Evolutionary conservation across 148 eudicot species (phyloP).

Genomic region (Polygonum aviculare): DNA sequence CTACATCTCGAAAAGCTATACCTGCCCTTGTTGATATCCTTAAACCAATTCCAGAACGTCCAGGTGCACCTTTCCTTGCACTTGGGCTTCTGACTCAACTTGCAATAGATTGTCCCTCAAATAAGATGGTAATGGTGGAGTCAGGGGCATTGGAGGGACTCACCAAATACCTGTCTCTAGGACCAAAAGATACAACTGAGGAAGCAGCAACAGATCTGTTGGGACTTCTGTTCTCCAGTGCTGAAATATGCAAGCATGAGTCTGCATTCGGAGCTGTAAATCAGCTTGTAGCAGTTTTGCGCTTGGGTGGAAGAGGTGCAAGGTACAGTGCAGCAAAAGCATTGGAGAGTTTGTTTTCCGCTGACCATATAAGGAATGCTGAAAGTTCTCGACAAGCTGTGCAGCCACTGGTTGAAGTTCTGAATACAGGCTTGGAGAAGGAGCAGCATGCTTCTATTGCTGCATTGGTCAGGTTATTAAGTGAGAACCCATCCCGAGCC

Average conservation of each 20-base stretch:
- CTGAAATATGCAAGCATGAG: slow-evolving; percentile 89
- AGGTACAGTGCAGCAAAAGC: slow-evolving; percentile 97
- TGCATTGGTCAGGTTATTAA: slow-evolving; percentile 69
- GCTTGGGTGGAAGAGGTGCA: slow-evolving; percentile 96
- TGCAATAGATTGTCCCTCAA: slow-evolving; percentile 76
- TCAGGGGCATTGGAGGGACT: slow-evolving; percentile 96
- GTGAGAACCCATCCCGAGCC: slow-evolving; percentile 84
- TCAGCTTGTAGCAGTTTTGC: slow-evolving; percentile 90
- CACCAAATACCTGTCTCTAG: slow-evolving; percentile 88
- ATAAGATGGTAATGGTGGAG: slow-evolving; percentile 92
- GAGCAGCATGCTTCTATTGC: slow-evolving; percentile 99
- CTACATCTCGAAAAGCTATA: slow-evolving; percentile 88
- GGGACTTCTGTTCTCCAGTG: slow-evolving; percentile 69
- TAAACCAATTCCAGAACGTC: slow-evolving; percentile 95
- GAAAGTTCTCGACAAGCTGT: slow-evolving; percentile 92
- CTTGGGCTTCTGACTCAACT: slow-evolving; percentile 89
- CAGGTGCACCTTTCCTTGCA: slow-evolving; percentile 89
- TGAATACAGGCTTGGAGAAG: slow-evolving; percentile 79
- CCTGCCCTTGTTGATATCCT: slow-evolving; percentile 94
- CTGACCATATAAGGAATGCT: slow-evolving; percentile 91
- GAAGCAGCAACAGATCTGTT: slow-evolving; percentile 94
- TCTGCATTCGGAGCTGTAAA: slow-evolving; percentile 88
- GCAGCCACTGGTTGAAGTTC: slow-evolving; percentile 88
- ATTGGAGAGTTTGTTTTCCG: slow-evolving; percentile 83
- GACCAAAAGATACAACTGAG: slow-evolving; percentile 90